phyloP scores from a whole-genome alignment of 257 asterid genomes.

The Parsonsia alboflavescens region DNA sequence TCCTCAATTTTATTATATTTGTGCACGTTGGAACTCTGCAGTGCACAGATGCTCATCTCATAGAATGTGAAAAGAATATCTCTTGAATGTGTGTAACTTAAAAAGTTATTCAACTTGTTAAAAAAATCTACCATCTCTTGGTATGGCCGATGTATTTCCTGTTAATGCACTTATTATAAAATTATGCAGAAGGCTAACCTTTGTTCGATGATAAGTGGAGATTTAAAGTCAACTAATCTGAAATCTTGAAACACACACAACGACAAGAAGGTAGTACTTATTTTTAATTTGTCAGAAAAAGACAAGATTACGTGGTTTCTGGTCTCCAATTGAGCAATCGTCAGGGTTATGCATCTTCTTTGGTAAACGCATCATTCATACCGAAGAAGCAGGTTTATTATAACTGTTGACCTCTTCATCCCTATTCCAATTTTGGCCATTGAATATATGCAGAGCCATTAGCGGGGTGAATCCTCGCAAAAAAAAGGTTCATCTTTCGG shows the following conservation, averaged over 20 bases:
- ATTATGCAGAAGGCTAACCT: not conserved
- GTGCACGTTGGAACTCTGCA: not conserved
- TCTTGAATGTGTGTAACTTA: too few species aligned
- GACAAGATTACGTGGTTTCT: not conserved
- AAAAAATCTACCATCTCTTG: too few species aligned
- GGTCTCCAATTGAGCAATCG: not conserved
- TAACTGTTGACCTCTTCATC: not conserved
- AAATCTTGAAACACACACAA: not conserved
- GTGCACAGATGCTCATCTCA: not conserved
- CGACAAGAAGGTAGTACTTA: not conserved
- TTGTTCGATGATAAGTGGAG: not conserved
- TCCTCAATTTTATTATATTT: not conserved
- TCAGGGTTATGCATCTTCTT: not conserved
- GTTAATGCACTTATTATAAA: not conserved
- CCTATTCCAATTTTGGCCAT: not conserved
- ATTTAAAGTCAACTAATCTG: not conserved
- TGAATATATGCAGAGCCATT: not conserved
- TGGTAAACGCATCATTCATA: not conserved
- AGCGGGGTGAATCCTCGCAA: not conserved
- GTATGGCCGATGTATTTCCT: too few species aligned
- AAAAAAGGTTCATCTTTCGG: not conserved
- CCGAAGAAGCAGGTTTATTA: not conserved
- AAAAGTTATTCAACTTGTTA: too few species aligned
- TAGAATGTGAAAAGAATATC: not conserved
- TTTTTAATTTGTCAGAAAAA: not conserved